These are phyloP conservation scores for Colletotrichum magnum DNA, from an alignment of 2,329 filamentous ascomycete species.

Conservation along the genomic window DNA sequence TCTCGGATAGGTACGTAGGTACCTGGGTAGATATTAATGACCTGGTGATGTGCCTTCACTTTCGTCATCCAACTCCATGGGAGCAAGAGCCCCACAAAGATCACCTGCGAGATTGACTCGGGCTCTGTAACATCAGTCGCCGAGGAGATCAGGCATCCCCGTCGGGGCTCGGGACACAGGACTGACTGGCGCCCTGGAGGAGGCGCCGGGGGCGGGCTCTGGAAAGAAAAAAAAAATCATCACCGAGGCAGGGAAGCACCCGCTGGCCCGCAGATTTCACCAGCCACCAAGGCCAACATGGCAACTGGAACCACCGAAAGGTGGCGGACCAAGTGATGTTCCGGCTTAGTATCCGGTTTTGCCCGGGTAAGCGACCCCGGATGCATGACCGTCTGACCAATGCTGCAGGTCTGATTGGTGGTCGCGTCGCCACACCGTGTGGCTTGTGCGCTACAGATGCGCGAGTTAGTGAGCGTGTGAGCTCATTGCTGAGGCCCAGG, in stretches of 20 bases:
- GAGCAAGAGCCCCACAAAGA: constrained; percentile 3
- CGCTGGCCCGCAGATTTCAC: constrained; percentile 25
- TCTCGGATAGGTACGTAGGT: constrained; percentile 20
- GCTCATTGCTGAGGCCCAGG: constrained; percentile 46
- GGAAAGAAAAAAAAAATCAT: constrained; percentile 11
- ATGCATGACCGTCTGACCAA: constrained; percentile 37
- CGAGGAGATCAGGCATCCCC: constrained; percentile 22
- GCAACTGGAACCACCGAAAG: constrained; percentile 21
- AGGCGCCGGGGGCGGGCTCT: neutral
- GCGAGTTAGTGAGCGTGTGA: constrained; percentile 40
- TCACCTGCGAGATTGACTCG: constrained; percentile 19
- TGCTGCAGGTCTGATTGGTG: constrained; percentile 54
- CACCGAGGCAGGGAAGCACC: constrained; percentile 14
- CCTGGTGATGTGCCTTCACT: no score
- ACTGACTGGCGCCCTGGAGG: neutral
- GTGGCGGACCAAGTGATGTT: constrained; percentile 38
- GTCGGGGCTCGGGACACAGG: constrained; percentile 25
- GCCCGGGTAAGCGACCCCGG: constrained; percentile 36
- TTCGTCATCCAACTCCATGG: constrained; percentile 1
- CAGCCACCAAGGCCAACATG: constrained; percentile 18
- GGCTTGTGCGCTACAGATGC: constrained; percentile 45
- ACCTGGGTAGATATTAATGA: no score
- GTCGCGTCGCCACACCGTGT: constrained; percentile 47
- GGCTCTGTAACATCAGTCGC: constrained; percentile 30
- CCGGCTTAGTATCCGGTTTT: constrained; percentile 39